Evolutionary conservation across 1,139 yeast species (phyloP).

Genomic region (Yamadazyma siamensis): DNA sequence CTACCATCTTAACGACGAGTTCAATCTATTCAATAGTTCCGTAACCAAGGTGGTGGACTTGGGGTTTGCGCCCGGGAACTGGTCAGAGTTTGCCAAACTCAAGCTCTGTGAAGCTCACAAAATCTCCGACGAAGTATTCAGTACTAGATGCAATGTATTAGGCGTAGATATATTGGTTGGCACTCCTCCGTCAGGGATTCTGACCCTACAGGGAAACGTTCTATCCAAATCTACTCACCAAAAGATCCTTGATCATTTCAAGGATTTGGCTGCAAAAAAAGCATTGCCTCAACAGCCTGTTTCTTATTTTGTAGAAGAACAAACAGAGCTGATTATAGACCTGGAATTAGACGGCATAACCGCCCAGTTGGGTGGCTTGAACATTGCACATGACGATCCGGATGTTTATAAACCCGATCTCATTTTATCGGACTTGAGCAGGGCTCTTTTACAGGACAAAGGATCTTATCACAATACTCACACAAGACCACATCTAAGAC

Average conservation of each 20-base stretch:
- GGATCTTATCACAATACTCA: conserved; percentile 73
- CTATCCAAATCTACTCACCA: conserved; percentile 64
- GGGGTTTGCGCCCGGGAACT: conserved; percentile 95
- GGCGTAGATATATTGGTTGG: conserved; percentile 85
- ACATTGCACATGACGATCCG: too few relatives aligned
- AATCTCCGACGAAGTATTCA: conserved; percentile 45
- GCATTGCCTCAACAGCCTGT: conserved; percentile 5
- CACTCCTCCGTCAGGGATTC: conserved; percentile 75
- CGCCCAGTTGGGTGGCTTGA: conserved; percentile 5
- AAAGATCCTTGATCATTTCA: conserved; percentile 54
- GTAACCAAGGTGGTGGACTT: conserved; percentile 35
- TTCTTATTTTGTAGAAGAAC: conserved; percentile 27
- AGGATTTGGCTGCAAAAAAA: conserved; percentile 30
- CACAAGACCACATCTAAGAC: conserved; percentile 61
- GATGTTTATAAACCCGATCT: conserved; percentile 43
- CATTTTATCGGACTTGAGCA: conserved; percentile 84
- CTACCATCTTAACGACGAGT: conserved; percentile 26
- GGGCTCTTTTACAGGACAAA: conserved; percentile 60
- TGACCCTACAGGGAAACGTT: conserved; percentile 84
- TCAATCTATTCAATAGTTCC: conserved; percentile 21
- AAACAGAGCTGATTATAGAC: conserved; percentile 18
- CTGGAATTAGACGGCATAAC: conserved; percentile 17
- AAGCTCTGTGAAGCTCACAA: conserved; percentile 27
- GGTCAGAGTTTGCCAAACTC: conserved; percentile 73
- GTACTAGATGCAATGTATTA: conserved; percentile 60